These are phyloP conservation scores for Ophiocordyceps polyrhachis-furcata DNA, from an alignment of 2,329 filamentous ascomycete species.

Conservation along the genomic window DNA sequence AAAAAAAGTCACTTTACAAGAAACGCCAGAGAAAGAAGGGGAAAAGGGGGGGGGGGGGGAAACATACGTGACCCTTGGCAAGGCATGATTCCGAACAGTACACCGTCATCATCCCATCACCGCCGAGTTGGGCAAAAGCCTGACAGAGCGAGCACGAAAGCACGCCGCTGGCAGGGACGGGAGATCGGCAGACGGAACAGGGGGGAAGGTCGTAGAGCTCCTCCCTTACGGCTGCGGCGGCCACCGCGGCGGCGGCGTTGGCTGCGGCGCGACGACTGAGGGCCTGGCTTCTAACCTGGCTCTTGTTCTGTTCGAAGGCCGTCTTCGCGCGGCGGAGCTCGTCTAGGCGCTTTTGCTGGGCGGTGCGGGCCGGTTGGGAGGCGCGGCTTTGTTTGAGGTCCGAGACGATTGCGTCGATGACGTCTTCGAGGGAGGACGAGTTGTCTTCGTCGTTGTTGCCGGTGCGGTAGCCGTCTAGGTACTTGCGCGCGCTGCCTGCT, in stretches of 20 bases:
- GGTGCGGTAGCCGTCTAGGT: slow-evolving; percentile 12
- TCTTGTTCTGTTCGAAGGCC: slow-evolving; percentile 27
- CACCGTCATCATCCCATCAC: slow-evolving; percentile 17
- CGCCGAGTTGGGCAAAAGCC: slow-evolving; percentile 8
- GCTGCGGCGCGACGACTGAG: slow-evolving; percentile 11
- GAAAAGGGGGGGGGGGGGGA: too few relatives aligned
- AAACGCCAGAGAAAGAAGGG: too few relatives aligned
- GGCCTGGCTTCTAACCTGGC: slow-evolving; percentile 17
- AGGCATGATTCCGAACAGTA: slow-evolving; percentile 27
- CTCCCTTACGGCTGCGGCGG: neutral
- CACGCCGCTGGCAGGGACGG: slow-evolving; percentile 16
- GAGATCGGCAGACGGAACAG: slow-evolving; percentile 20
- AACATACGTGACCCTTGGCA: slow-evolving; percentile 18
- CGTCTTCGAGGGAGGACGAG: slow-evolving; percentile 14
- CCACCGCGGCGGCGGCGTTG: slow-evolving; percentile 7
- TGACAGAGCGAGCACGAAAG: slow-evolving; percentile 27
- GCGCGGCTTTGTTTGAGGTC: slow-evolving; percentile 13
- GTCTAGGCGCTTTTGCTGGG: slow-evolving; percentile 20
- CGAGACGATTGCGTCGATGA: slow-evolving; percentile 15
- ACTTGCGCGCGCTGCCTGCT: neutral
- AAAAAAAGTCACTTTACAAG: too few relatives aligned
- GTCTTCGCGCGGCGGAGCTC: slow-evolving; percentile 28
- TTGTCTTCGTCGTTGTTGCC: slow-evolving; percentile 18
- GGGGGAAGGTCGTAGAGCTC: slow-evolving; percentile 19
- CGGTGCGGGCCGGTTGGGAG: slow-evolving; percentile 18